Evolutionary conservation across 2,329 filamentous ascomycete species (phyloP), one percentile per base, ranked within the genome.

Genomic region (Seiridium cupressi): DNA sequence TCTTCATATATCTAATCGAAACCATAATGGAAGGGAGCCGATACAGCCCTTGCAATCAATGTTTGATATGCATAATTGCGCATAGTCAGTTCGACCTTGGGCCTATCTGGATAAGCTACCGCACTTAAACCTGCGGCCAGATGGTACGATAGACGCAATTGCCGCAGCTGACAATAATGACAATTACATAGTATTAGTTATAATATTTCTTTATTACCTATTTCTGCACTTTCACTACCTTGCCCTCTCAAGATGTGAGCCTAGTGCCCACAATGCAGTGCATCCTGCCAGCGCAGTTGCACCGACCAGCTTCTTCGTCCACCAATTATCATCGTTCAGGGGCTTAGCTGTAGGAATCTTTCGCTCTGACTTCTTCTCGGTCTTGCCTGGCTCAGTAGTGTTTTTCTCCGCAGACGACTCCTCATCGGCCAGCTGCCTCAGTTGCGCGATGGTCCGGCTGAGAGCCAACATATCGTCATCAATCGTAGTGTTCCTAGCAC

Each of bases 381-480:
- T 42, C 7, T 66, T 62, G 13, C 58, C 65, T 32, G 66, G 60
- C 13, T 68, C 68, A 48, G 70, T 71, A 51, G 62, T 63, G 44
- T 65, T 67, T 38, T 65, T 71, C 64, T 56, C 64, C 36, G 62
- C 74, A 0, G 69, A 71, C 35, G 79, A 76, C 56, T 79, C 73
- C 63, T 81, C 78, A 2, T 79, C 79, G 4, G 81, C 82, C 62
- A 77, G 76, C 63, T 76, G 72, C 70, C 77, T 81, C 69, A 84
- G 74, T 62, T 81, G 76, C 3, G 83, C 81, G 67, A 89, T 89
- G 44, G 84, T 87, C 75, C 80, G 83, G 70, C 91, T 90, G 53
- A 97, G 82, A n/a, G 88, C 85, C 40, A 90, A 77, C 62, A 97
- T 76, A 68, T 97, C 93, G 66, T 93, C 89, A 55, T 88, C 87